Percentiles rank a stretch among this genome's conserved stretches.
These are phyloP conservation scores for Capronia epimyces DNA, from an alignment of 2,329 filamentous ascomycete genomes.

Conservation along the genomic window DNA sequence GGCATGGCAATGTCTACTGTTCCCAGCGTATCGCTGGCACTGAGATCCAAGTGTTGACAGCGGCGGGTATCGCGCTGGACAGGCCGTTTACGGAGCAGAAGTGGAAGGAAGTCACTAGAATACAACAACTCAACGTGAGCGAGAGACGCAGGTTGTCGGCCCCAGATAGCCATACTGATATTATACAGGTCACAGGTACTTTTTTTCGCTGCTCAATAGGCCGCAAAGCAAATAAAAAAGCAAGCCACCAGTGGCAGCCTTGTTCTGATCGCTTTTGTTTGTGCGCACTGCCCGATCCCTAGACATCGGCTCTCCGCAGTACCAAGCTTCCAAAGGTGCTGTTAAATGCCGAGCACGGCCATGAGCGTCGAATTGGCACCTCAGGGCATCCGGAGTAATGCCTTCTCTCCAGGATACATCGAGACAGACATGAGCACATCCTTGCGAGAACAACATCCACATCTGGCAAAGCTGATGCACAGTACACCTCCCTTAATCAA, in stretches of 20 bases:
- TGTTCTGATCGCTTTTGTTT: conserved; percentile 25
- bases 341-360: conserved; percentile 46
- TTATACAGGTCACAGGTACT: conserved; percentile 43
- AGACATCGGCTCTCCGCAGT: conserved; percentile 34
- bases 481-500: conserved; percentile 39
- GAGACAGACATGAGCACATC: conserved; percentile 37
- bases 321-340: conserved; percentile 40
- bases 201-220: conserved; percentile 46
- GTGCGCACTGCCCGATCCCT: conserved; percentile 14
- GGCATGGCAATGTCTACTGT: conserved; percentile 6
- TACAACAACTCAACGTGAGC: conserved; percentile 42
- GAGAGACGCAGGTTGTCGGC: conserved; percentile 24
- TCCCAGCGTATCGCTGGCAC: background rate
- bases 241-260: conserved; percentile 39
- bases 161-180: conserved; percentile 3
- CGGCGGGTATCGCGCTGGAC: conserved; percentile 39
- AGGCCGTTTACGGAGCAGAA: conserved; percentile 44
- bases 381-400: conserved; percentile 66
- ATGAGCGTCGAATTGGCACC: conserved; percentile 68
- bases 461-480: conserved; percentile 29
- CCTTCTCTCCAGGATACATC: conserved; percentile 69
- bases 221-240: conserved; percentile 47
- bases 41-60: conserved; percentile 12
- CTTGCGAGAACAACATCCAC: conserved; percentile 4
- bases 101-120: conserved; percentile 40